Evolutionary conservation across 2,329 filamentous ascomycete species (phyloP).

Genomic region (Alternaria triticina): DNA sequence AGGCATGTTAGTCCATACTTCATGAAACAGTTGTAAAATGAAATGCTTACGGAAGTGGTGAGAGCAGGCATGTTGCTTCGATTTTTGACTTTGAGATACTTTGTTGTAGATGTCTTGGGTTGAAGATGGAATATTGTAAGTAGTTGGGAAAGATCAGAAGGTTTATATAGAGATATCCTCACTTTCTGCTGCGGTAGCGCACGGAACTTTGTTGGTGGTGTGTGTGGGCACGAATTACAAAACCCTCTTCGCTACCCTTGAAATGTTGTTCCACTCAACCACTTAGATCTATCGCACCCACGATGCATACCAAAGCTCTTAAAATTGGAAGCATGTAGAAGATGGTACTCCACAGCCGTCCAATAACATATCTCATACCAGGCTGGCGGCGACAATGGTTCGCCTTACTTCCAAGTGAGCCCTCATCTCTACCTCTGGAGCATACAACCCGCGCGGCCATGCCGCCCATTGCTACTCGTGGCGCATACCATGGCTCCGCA

Average conservation of each 20-base stretch:
- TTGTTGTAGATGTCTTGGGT: background rate
- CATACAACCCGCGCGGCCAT: background rate
- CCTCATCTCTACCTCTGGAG: rapidly evolving
- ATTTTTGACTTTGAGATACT: background rate
- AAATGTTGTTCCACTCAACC: background rate
- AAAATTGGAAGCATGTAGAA: background rate
- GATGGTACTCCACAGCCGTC: rapidly evolving
- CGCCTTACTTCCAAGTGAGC: rapidly evolving
- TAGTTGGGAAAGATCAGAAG: background rate
- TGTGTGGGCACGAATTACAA: background rate
- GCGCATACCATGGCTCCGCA: background rate
- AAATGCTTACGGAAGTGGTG: background rate
- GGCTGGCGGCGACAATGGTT: background rate
- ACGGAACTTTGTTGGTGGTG: background rate
- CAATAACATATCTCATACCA: background rate
- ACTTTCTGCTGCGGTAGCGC: background rate
- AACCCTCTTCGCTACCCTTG: background rate
- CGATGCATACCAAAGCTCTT: background rate
- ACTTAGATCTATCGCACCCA: background rate
- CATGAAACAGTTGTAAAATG: background rate
- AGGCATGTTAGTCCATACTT: background rate
- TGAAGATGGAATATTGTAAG: background rate
- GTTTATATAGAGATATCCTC: background rate
- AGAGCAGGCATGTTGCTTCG: background rate
- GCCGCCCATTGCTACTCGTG: background rate